These are phyloP conservation scores for Mortierella sp. DNA, from an alignment of 371 early-diverging fungal species.

Conservation along the genomic window DNA sequence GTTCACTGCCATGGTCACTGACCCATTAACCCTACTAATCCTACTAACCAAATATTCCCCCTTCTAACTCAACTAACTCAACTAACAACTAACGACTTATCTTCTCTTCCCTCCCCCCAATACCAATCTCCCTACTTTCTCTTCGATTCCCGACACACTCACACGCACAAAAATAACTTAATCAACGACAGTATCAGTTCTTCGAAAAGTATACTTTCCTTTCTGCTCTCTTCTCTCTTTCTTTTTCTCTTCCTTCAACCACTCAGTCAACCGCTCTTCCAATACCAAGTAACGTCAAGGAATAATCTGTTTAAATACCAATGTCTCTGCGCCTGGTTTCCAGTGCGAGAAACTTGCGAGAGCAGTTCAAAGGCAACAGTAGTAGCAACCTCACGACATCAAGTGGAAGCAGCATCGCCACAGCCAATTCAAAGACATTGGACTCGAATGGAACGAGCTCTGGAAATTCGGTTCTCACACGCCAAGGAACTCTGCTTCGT, in stretches of 20 bases:
- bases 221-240: not conserved
- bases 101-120: not conserved
- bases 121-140: not conserved
- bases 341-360: constrained; percentile 51
- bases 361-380: constrained; percentile 46
- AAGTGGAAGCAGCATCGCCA: constrained; percentile 41
- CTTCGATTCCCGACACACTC: not conserved
- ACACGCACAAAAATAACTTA: not conserved
- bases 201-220: not conserved
- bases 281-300: not conserved
- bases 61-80: not conserved
- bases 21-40: not conserved
- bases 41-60: not conserved
- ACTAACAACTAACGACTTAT: not conserved
- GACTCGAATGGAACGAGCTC: constrained; percentile 22
- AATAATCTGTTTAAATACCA: not conserved
- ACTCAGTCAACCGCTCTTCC: not conserved
- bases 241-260: not conserved
- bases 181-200: not conserved
- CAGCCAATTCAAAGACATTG: constrained; percentile 22
- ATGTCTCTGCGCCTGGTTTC: constrained; percentile 53
- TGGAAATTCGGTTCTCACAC: constrained; percentile 13
- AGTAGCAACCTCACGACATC: constrained; percentile 20
- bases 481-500: constrained; percentile 28
- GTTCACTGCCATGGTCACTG: not conserved